Base-by-base conservation (phyloP, 2,329 filamentous ascomycete species). In the Fusarium cicatricum region DNA sequence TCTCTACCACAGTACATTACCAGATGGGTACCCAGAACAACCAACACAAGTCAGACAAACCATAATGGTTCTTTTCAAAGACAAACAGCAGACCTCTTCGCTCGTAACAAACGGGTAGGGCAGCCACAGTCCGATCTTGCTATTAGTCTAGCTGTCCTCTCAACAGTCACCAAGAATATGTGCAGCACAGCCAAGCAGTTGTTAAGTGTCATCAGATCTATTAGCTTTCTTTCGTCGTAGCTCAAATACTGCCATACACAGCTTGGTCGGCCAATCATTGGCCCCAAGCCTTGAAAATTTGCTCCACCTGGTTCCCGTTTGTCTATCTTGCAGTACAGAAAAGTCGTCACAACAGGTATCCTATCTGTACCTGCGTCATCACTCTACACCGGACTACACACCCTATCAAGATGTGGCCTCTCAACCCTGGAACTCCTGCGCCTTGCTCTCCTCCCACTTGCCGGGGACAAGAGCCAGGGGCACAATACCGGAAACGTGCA, bases 401-500 rank as follows among this genome's bases (percentile, higher is more conserved):
- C 29, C 23, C 46, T 58, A 47, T 52, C 47, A 62, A 40, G 42
- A 10, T 45, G 51, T 39, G 44, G 55, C 31, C 37, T 36, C 49
- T 76, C 82, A 86, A 73, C 70, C 81, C 71, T 78, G 77, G 78
- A 88, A 89, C 77, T 89, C 86, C 75, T 83, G 77, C 46, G 82
- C 76, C 44, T 81, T 82, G 77, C 82, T 84, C 74, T 82, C 79
- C 75, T 86, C 85, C 80, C 83, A 85, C 75, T 82, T 84, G 66
- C 86, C 86, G 29, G 85, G 84, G 60, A 88, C 67, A 39, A 98
- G 89, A 40, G 94, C 95, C 75, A 98, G 82, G 52, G 95, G 94
- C 66, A 99, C 94, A 73, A 98, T 98, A 76, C 95, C 95, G 46
- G 90, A 94, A 71, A 99, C 94, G 81, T 98, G 92, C 91, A 98